Conservation (phyloP, 2,329 filamentous ascomycete genomes). For the Paecilomyces sp. region DNA sequence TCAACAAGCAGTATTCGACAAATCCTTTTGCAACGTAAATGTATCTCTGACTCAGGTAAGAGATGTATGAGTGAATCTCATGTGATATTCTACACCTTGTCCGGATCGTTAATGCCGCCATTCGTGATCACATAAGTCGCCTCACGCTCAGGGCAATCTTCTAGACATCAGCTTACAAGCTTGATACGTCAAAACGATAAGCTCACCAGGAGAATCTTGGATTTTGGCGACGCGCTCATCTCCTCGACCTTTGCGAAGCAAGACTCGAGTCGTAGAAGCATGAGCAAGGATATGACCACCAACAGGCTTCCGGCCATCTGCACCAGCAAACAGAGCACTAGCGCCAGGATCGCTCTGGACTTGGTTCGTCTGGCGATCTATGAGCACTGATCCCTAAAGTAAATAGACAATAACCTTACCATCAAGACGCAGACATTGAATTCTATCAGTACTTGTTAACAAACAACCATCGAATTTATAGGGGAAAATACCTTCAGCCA, state of each 20-base stretch:
- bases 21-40: background rate
- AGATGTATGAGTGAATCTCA: background rate
- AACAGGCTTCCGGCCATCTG: slow-evolving; percentile 61
- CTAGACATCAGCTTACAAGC: slow-evolving; percentile 8
- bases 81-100: slow-evolving; percentile 42
- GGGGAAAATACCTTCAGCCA: slow-evolving; percentile 49
- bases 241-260: slow-evolving; percentile 61
- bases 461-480: background rate
- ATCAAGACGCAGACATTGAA: slow-evolving; percentile 62
- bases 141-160: slow-evolving; percentile 62
- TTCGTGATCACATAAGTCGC: slow-evolving; percentile 65
- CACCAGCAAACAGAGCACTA: slow-evolving; percentile 59
- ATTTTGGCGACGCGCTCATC: slow-evolving; percentile 66
- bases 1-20: too few relatives aligned
- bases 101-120: slow-evolving; percentile 61
- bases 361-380: slow-evolving; percentile 53
- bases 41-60: background rate
- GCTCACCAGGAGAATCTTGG: slow-evolving; percentile 56
- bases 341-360: slow-evolving; percentile 65
- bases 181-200: background rate
- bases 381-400: background rate
- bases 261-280: slow-evolving; percentile 58
- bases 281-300: slow-evolving; percentile 64
- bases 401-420: slow-evolving; percentile 27
- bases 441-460: slow-evolving; percentile 34